These are phyloP conservation scores for Chaetomium strumarium DNA, from an alignment of 2,329 filamentous ascomycete genomes.

Conservation along the genomic window DNA sequence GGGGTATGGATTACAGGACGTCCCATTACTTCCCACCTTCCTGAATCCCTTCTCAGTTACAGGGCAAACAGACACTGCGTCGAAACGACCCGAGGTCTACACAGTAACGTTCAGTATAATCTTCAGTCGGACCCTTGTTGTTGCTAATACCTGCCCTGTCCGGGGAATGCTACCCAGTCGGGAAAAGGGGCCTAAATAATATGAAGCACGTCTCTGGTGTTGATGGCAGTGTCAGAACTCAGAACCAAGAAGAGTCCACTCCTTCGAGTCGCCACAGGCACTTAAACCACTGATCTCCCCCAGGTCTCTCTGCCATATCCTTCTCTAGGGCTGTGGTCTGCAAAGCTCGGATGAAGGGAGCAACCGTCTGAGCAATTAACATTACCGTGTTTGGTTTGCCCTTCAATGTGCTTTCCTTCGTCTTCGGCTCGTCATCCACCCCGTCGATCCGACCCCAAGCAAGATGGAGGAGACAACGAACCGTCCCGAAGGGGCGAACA, in stretches of 20 bases:
- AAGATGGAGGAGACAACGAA: constrained; percentile 28
- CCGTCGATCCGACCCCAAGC: constrained; percentile 1
- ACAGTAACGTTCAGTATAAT: neutral
- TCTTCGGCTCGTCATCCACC: neutral
- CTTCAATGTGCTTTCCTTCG: neutral
- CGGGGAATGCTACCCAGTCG: constrained; percentile 13
- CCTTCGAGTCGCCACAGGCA: neutral
- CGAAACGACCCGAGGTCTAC: neutral
- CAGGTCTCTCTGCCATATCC: neutral
- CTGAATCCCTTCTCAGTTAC: neutral
- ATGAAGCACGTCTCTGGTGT: constrained; percentile 5
- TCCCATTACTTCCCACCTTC: neutral
- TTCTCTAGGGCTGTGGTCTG: neutral
- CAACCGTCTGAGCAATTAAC: constrained; percentile 8
- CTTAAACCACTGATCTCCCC: neutral
- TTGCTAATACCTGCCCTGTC: constrained; percentile 11
- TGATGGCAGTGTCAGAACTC: constrained; percentile 13
- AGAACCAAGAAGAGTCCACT: constrained; percentile 17
- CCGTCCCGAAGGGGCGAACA: constrained; percentile 35
- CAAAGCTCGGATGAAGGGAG: constrained; percentile 3
- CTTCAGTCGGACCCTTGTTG: constrained; percentile 11
- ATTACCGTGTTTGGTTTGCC: neutral
- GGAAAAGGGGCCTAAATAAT: constrained; percentile 16
- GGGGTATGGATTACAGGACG: no score
- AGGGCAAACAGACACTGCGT: neutral